A percentile compares a stretch with the other conserved stretches of the same genome.
Evolutionary conservation across 202 grass and related monocot genomes (phyloP).

Genomic region (Panicum virgatum): DNA sequence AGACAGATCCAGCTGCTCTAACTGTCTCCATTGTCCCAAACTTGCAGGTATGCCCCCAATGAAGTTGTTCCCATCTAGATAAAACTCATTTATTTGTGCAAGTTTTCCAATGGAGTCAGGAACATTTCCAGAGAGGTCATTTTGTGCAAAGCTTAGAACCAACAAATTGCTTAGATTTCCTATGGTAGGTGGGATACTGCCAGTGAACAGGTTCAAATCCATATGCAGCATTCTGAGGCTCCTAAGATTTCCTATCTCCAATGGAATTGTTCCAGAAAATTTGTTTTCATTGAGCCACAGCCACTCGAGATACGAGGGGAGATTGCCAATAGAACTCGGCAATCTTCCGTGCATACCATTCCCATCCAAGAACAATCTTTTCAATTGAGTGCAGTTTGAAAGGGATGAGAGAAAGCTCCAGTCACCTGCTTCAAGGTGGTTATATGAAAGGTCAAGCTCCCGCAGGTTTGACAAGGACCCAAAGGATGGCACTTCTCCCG

Average conservation of each 20-base stretch:
- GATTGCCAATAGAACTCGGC: slow-evolving; percentile 41
- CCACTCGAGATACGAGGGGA: slow-evolving; percentile 29
- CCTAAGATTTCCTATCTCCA: slow-evolving; percentile 39
- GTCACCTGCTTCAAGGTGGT: slow-evolving; percentile 49
- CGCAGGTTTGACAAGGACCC: slow-evolving; percentile 31
- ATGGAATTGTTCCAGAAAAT: slow-evolving; percentile 48
- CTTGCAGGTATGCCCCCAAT: slow-evolving; percentile 29
- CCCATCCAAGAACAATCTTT: slow-evolving; percentile 11
- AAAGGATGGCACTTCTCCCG: slow-evolving; percentile 37
- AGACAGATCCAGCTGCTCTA: slow-evolving; percentile 35
- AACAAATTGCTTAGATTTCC: slow-evolving; percentile 43
- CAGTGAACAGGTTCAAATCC: slow-evolving; percentile 40
- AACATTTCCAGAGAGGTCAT: slow-evolving; percentile 42
- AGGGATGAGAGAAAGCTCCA: slow-evolving; percentile 55
- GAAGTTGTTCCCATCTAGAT: slow-evolving; percentile 41
- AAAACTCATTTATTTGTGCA: slow-evolving; percentile 9
- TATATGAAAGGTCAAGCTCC: slow-evolving; percentile 26
- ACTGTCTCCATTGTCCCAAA: slow-evolving; percentile 16
- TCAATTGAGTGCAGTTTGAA: slow-evolving; percentile 43
- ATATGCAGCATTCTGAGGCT: slow-evolving; percentile 32
- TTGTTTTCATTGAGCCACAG: slow-evolving; percentile 46
- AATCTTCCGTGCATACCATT: slow-evolving; percentile 49
- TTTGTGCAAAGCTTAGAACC: slow-evolving; percentile 31
- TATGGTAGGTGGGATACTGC: slow-evolving; percentile 31
- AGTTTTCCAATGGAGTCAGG: slow-evolving; percentile 42